Base-by-base conservation (phyloP, 495 filamentous ascomycete species). In the Collariella sp. region DNA sequence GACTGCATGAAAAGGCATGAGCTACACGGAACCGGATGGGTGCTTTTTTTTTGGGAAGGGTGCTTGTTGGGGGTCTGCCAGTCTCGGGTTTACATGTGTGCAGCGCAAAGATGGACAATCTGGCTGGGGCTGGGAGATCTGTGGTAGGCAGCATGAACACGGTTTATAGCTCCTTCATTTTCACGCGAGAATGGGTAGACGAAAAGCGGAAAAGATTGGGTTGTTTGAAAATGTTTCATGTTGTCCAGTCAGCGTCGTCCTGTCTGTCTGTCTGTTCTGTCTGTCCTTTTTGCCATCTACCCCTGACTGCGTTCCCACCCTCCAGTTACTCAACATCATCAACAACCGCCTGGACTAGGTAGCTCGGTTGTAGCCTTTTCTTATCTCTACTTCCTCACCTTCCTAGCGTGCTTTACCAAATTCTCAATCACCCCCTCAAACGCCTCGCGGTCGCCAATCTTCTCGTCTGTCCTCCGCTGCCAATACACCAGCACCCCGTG, bases 371-470 rank as follows among this genome's bases (percentile, higher is more conserved):
- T n/a, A n/a, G n/a, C 29, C 6, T 24, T 3, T 33, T 46, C 2
- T 34, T 7, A 19, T 22, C 24, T 34, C 58, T 63, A 81, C 70
- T 91, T 93, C 65, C 93, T 76, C 44, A 88, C 84, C 65, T 91
- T 88, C 70, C 89, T 78, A 9, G 94, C 93, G 74, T 96, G 93
- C 69, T 86, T 93, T 40, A 99, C 93, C 54, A 99, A 72, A 66
- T 96, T 96, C 72, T 96, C 94, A 76, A 99, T 96, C 9, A 99
- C 93, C 0, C 87, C 88, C 64, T 99, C 93, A 74, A 99, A 96
- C 6, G 89, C 88, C 70, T 96, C 91, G 61, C 94, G 87, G 58
- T 99, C 91, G 24, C 86, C 83, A 50, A 94, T 73, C 50, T 90
- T 86, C 49, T 86, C 85, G 63, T 96, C 90, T 31, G 83, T 83